A percentile compares a stretch with the other conserved stretches of the same genome.
phyloP scores from a whole-genome alignment of 108 stramenopile species.

The Bacterosira constricta region DNA sequence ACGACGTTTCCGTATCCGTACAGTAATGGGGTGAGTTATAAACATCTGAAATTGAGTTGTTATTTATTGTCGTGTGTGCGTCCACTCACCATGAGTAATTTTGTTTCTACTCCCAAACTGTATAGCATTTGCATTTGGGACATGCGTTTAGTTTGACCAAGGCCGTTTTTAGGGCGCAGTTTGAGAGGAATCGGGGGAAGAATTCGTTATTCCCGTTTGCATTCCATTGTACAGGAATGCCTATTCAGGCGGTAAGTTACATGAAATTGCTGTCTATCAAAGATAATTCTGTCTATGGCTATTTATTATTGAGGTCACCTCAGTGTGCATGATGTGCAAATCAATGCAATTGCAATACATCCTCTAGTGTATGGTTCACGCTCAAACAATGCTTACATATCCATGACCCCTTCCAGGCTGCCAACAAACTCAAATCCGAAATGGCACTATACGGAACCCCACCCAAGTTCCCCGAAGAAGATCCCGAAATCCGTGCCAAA shows the following conservation, averaged over 20 bases:
- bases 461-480: constrained; percentile 90
- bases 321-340: too few species aligned
- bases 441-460: constrained; percentile 88
- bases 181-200: constrained; percentile 92
- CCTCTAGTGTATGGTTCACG: too few species aligned
- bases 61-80: too few species aligned
- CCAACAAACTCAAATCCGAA: constrained; percentile 97
- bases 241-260: constrained; percentile 94
- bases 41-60: too few species aligned
- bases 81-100: too few species aligned
- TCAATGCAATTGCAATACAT: too few species aligned
- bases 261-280: too few species aligned
- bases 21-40: too few species aligned
- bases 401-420: constrained; percentile 78
- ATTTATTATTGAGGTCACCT: too few species aligned
- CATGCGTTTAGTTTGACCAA: constrained; percentile 98
- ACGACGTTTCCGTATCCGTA: constrained; percentile 99
- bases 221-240: constrained; percentile 99
- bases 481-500: constrained; percentile 81
- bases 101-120: too few species aligned
- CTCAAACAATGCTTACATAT: too few species aligned
- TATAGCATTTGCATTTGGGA: constrained; percentile 96
- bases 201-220: constrained; percentile 98
- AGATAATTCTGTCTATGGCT: too few species aligned
- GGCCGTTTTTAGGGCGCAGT: constrained; percentile 94